These are phyloP conservation scores for Aspergillus sclerotialis DNA, from an alignment of 2,329 filamentous ascomycete genomes.

Conservation along the genomic window DNA sequence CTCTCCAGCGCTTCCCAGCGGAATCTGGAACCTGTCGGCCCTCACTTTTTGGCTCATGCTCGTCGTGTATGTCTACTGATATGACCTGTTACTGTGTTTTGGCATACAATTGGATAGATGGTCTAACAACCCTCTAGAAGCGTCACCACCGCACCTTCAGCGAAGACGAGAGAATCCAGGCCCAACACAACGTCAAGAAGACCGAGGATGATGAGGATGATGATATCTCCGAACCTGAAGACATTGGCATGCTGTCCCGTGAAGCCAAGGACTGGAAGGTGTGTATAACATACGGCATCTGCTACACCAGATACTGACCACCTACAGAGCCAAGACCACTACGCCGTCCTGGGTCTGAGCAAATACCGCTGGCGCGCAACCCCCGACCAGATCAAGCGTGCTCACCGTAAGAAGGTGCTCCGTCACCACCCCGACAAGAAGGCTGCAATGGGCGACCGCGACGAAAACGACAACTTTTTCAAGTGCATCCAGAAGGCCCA, in stretches of 20 bases:
- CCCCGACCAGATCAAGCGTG: conserved; percentile 97
- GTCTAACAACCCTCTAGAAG: conserved; percentile 41
- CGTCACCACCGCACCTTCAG: conserved; percentile 97
- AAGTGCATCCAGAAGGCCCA: conserved; percentile 99
- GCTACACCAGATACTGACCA: conserved; percentile 7
- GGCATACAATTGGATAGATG: too few relatives aligned
- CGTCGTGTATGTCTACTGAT: conserved; percentile 67
- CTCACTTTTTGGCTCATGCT: conserved; percentile 95
- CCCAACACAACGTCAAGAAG: conserved; percentile 90
- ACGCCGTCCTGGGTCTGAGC: conserved; percentile 86
- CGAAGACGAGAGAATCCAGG: conserved; percentile 96
- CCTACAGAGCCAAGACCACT: conserved; percentile 82
- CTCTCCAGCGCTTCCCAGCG: conserved; percentile 73
- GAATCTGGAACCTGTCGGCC: conserved; percentile 90
- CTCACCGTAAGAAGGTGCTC: conserved; percentile 98
- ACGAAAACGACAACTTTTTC: conserved; percentile 95
- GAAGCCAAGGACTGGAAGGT: conserved; percentile 99
- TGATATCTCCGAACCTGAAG: conserved; percentile 90
- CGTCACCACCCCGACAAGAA: conserved; percentile 99
- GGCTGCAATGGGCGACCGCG: conserved; percentile 75
- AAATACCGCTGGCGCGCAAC: conserved; percentile 90
- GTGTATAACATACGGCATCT: conserved; percentile 17
- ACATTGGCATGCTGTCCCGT: conserved; percentile 81
- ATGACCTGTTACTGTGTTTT: too few relatives aligned
- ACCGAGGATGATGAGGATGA: conserved; percentile 83